Base-by-base conservation (phyloP, 345 rosid species). In the Lepidium aucheri region DNA sequence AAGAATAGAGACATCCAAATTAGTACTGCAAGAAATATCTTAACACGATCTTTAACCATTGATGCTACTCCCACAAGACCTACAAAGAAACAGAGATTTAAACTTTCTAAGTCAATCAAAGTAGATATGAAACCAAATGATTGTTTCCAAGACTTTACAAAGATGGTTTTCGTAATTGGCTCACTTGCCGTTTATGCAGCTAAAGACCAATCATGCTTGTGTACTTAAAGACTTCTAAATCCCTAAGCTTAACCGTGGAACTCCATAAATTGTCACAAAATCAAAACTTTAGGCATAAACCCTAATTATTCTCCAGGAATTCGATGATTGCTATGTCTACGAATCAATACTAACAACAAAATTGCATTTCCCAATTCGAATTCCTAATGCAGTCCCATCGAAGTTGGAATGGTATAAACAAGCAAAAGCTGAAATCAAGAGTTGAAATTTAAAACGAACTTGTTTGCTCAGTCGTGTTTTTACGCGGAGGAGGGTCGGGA, bases 1-100 rank as follows among this genome's bases (percentile, higher is more conserved):
- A 91, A 91, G 77, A 91, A 86, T 42, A 88, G 54, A 71, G 96
- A 85, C 83, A 88, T 74, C 97, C 96, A 91, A 75, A 91, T 81
- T 68, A 91, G 85, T 65, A 91, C 80, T 20, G 97, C 94, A 72
- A 80, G 55, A 76, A 86, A 88, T 50, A 91, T 91, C 77, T 55
- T 82, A 38, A 63, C 76, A 2, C 77, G 79, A 47, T 86, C 91
- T 69, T 74, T 84, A 60, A 91, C 49, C 69, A 63, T 79, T 43
- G 84, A 76, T 0, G 86, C 61, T 36, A 70, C 59, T 55, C 79
- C 78, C 49, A 63, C 68, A 40, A 68, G 15, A 38, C 86, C 91
- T 84, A 84, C 53, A 58, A 34, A 57, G 1, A 34, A 14, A 39
- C 18, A 63, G 36, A 22, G 0, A n/a, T n/a, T n/a, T n/a, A 9